phyloP scores from a whole-genome alignment of 371 early-diverging fungal genomes.

The Mortierella sp. region DNA sequence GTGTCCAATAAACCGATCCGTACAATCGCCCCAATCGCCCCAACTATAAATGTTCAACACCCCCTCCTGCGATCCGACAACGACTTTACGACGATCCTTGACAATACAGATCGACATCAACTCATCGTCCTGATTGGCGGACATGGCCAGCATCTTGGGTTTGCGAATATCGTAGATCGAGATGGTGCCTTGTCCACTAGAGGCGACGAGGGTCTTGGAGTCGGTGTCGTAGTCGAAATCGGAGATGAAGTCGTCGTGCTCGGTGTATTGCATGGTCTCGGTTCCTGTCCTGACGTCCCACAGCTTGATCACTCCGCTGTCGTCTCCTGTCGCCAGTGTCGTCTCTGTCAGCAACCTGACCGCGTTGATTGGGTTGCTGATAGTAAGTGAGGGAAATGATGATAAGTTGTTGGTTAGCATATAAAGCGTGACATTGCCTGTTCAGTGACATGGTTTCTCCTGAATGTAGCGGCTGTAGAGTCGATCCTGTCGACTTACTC shows the following conservation, averaged over 20 bases:
- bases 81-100: slow-evolving; percentile 82
- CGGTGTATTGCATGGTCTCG: slow-evolving; percentile 76
- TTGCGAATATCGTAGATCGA: slow-evolving; percentile 93
- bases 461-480: not conserved
- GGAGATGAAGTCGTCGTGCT: slow-evolving; percentile 91
- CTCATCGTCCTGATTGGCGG: slow-evolving; percentile 95
- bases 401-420: not conserved
- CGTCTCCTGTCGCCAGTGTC: slow-evolving; percentile 92
- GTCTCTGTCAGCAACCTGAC: slow-evolving; percentile 76
- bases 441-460: not conserved
- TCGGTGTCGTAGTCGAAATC: slow-evolving; percentile 78
- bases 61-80: slow-evolving; percentile 93
- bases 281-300: slow-evolving; percentile 90
- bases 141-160: slow-evolving; percentile 80
- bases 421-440: not conserved
- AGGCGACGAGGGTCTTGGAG: slow-evolving; percentile 78
- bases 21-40: slow-evolving; percentile 93
- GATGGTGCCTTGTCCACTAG: slow-evolving; percentile 91
- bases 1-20: slow-evolving; percentile 93
- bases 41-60: slow-evolving; percentile 82
- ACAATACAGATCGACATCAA: slow-evolving; percentile 84
- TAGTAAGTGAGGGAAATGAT: not conserved
- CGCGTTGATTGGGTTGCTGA: slow-evolving; percentile 80
- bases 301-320: slow-evolving; percentile 89
- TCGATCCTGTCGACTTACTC: slow-evolving; percentile 64